Conservation (phyloP, 1,284 basidiomycete genomes). For the Gastroboletus turbinatus region DNA sequence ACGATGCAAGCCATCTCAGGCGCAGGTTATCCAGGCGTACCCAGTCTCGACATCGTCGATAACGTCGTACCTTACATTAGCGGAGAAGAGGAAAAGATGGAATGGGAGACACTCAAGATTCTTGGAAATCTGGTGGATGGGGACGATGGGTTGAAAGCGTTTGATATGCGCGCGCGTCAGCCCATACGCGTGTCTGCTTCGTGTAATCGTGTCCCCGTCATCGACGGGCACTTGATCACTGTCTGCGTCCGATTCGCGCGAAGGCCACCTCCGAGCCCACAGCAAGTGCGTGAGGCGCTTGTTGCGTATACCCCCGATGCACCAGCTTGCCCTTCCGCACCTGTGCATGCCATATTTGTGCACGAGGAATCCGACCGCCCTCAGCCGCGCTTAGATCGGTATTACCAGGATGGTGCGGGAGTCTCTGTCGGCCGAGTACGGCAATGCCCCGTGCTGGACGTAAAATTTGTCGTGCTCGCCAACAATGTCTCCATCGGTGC, state of each 20-base stretch:
- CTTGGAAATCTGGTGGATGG: slow-evolving; percentile 75
- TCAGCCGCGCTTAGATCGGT: slow-evolving; percentile 90
- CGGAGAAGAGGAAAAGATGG: slow-evolving; percentile 98
- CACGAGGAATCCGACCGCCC: slow-evolving; percentile 94
- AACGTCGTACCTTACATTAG: slow-evolving; percentile 95
- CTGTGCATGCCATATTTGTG: slow-evolving; percentile 84
- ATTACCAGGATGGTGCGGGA: slow-evolving; percentile 90
- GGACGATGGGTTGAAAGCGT: slow-evolving; percentile 56
- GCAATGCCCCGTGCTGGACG: slow-evolving; percentile 88
- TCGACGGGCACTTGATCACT: slow-evolving; percentile 89
- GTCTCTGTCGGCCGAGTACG: slow-evolving; percentile 92
- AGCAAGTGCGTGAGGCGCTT: slow-evolving; percentile 86
- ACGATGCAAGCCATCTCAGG: slow-evolving; percentile 99
- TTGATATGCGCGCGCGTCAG: slow-evolving; percentile 83
- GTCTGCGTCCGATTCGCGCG: slow-evolving; percentile 85
- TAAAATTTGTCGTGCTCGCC: slow-evolving; percentile 93
- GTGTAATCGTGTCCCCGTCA: slow-evolving; percentile 91
- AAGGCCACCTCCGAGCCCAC: slow-evolving; percentile 81
- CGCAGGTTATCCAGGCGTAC: slow-evolving; percentile 93
- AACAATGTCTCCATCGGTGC: slow-evolving; percentile 98
- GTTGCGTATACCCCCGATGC: slow-evolving; percentile 76
- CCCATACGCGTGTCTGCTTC: slow-evolving; percentile 88
- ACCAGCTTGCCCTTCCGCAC: slow-evolving; percentile 85
- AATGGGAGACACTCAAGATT: slow-evolving; percentile 98
- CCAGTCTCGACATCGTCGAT: slow-evolving; percentile 91